A percentile compares a stretch with the other conserved stretches of the same genome.
Evolutionary conservation across 75 land plant genomes (phyloP).

Genomic region (Pinus tabuliformis): DNA sequence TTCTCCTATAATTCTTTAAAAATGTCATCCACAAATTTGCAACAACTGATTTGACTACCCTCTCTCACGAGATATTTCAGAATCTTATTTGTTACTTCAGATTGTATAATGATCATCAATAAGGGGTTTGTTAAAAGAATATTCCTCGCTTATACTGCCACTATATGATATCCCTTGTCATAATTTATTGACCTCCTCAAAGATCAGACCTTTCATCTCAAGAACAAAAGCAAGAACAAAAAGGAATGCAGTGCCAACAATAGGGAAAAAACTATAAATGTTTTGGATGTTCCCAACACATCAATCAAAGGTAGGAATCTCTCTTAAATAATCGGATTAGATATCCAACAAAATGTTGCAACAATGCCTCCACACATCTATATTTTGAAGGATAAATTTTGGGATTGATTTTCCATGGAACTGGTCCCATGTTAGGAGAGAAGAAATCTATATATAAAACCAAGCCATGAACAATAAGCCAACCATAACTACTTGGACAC

Average conservation of each 20-base stretch:
- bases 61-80: too few species aligned
- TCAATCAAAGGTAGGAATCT: conserved; percentile 69
- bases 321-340: conserved; percentile 81
- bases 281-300: conserved; percentile 60
- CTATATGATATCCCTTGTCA: conserved; percentile 66
- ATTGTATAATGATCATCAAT: too few species aligned
- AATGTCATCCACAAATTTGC: too few species aligned
- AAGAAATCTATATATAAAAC: conserved; percentile 79
- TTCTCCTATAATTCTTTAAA: too few species aligned
- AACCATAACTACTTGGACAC: conserved; percentile 46
- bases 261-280: conserved; percentile 64
- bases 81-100: too few species aligned
- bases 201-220: conserved; percentile 88
- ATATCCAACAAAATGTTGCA: conserved; percentile 90
- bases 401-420: conserved; percentile 95
- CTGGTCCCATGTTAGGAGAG: conserved; percentile 98
- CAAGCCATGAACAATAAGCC: conserved; percentile 79
- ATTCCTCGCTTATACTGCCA: neutral
- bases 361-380: conserved; percentile 91
- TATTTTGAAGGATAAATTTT: conserved; percentile 88
- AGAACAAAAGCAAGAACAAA: conserved; percentile 75
- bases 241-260: conserved; percentile 67
- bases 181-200: conserved; percentile 76
- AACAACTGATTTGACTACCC: too few species aligned
- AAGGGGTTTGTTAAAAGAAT: too few species aligned